phyloP scores from a whole-genome alignment of 2,329 filamentous ascomycete genomes.

The Fusarium bactridioides region DNA sequence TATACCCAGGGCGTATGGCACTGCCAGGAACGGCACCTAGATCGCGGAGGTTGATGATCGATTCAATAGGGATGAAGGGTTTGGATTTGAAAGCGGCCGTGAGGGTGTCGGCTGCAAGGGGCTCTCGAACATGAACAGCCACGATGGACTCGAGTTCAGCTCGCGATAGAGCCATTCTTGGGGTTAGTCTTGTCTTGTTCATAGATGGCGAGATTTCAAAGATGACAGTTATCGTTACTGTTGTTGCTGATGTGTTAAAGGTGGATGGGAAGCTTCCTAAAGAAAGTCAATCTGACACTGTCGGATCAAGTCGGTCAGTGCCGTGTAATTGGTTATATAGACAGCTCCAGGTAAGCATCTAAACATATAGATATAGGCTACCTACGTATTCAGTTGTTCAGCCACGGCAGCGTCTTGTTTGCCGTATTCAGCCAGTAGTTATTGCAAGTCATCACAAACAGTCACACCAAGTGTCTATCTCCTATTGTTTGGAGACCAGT shows the following conservation, averaged over 20 bases:
- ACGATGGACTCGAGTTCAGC: slow-evolving; percentile 48
- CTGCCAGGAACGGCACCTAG: slow-evolving; percentile 55
- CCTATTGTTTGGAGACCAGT: neutral
- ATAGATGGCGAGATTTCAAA: neutral
- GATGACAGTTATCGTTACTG: neutral
- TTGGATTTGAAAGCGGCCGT: slow-evolving; percentile 48
- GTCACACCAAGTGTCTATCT: neutral
- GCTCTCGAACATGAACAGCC: slow-evolving; percentile 50
- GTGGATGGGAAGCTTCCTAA: neutral
- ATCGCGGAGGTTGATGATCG: slow-evolving; percentile 62
- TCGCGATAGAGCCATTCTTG: slow-evolving; percentile 35
- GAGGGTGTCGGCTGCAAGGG: slow-evolving; percentile 50
- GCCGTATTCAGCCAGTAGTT: neutral
- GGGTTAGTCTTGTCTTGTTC: neutral
- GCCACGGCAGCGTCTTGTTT: neutral
- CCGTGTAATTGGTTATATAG: neutral
- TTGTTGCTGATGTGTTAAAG: neutral
- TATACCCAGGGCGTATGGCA: slow-evolving; percentile 50
- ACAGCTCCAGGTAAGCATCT: neutral
- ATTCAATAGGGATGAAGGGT: slow-evolving; percentile 57
- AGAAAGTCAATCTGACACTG: neutral
- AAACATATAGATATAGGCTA: neutral
- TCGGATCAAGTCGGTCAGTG: neutral
- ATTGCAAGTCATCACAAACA: neutral
- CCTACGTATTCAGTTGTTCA: neutral